Evolutionary conservation across 345 rosid genomes (phyloP).

Genomic region (Aquilaria malaccensis): DNA sequence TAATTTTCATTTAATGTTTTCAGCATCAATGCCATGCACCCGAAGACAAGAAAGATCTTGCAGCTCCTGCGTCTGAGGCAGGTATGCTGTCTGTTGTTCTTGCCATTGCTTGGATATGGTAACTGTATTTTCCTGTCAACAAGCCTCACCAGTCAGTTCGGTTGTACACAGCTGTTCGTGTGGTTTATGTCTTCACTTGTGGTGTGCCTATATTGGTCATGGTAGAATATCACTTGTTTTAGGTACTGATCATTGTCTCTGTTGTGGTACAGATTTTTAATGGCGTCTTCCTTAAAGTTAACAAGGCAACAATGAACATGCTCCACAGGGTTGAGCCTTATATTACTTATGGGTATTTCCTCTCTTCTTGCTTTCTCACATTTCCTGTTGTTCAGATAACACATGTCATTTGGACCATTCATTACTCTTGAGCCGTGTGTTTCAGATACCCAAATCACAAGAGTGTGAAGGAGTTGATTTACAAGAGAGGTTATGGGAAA

Average conservation of each 20-base stretch:
- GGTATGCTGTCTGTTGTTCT: conserved; percentile 25
- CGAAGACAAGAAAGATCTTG: conserved; percentile 53
- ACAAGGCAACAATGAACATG: conserved; percentile 63
- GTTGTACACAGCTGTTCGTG: too few relatives aligned
- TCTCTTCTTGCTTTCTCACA: neutral
- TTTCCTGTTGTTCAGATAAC: neutral
- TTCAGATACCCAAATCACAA: conserved; percentile 73
- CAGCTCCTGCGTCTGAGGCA: conserved; percentile 84
- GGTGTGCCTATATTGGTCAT: neutral
- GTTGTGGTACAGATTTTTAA: conserved; percentile 49
- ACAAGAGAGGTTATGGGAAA: conserved; percentile 81
- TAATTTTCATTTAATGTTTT: neutral
- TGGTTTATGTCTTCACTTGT: neutral
- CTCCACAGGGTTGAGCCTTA: conserved; percentile 82
- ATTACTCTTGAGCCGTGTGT: neutral
- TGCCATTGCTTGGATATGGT: neutral
- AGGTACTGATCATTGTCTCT: neutral
- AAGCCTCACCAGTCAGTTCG: too few relatives aligned
- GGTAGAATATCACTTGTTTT: neutral
- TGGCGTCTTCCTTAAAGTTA: conserved; percentile 82
- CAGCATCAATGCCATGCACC: conserved; percentile 90
- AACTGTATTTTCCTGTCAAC: neutral
- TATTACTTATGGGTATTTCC: conserved; percentile 68
- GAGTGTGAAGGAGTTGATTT: conserved; percentile 68
- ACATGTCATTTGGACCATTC: neutral